Evolutionary conservation across 2,329 filamentous ascomycete species (phyloP), one percentile per base, ranked within the genome.

Genomic region (Ploettnerulaceae sp.): DNA sequence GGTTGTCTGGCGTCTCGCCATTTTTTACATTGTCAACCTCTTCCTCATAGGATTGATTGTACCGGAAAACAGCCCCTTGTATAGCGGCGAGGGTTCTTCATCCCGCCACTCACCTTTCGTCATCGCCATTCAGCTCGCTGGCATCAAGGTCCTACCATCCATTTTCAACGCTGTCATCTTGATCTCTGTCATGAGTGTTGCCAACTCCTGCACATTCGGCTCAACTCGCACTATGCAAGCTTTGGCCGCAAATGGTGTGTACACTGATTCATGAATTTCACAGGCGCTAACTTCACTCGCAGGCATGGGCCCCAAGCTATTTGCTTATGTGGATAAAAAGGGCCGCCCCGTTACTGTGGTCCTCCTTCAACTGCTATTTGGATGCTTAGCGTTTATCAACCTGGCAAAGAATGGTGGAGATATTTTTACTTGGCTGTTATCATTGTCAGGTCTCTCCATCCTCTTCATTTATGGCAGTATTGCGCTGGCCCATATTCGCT

Each of bases 1-100:
- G 64, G 88, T 95, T 18, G 95, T 95, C 67, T 95, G 89, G 89
- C 83, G 89, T 60, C 94, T 95, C 61, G 80, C 82, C 5, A 74
- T 93, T 48, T 95, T 95, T 70, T 95, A 95, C 69, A 74, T 95
- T 39, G 79, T 94, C 25, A 84, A 86, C 1, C 75, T n/a, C 91
- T 95, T 58, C 11, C 17, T 40, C 11, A 26, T 40, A 17, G 37
- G 12, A 20, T 12, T 40, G 9, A 29, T 40, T n/a, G 37, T 24
- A 7, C 15, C 37, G 4, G 11, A 26, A 8, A 29, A 40, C 17
- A 17, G 25, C 2, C 31, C 28, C 25, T 17, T 12, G 9, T 24
- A 40, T 21, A 26, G 37, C 21, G 37, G 69, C 42, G 67, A 67
- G 55, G 40, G 41, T 11, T 31, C 20, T n/a, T n/a, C n/a, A n/a